phyloP scores from a whole-genome alignment of 805 yeast species.

The Lachancea meyersii region DNA sequence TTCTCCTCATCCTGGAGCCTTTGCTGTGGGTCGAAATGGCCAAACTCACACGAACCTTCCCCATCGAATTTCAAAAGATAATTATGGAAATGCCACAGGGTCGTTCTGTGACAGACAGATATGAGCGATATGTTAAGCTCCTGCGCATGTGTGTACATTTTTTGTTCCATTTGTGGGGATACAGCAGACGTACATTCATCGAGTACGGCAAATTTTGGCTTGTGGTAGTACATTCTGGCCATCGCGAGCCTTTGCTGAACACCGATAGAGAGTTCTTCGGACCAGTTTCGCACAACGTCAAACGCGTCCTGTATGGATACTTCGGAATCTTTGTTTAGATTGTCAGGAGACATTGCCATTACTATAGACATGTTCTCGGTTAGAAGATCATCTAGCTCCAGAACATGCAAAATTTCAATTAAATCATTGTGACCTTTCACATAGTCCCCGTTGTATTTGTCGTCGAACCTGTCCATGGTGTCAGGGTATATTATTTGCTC shows the following conservation, averaged over 20 bases:
- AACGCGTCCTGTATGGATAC: slow-evolving; percentile 45
- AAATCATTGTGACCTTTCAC: slow-evolving; percentile 41
- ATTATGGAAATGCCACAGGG: slow-evolving; percentile 88
- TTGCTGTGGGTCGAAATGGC: slow-evolving; percentile 61
- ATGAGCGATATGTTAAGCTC: slow-evolving; percentile 70
- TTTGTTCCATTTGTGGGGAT: slow-evolving; percentile 82
- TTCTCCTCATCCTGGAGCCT: slow-evolving; percentile 75
- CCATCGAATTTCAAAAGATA: slow-evolving; percentile 80
- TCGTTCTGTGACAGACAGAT: slow-evolving; percentile 89
- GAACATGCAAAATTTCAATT: slow-evolving; percentile 45
- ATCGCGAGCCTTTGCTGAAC: slow-evolving; percentile 90
- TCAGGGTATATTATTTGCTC: slow-evolving; percentile 91
- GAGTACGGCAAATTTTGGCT: slow-evolving; percentile 87
- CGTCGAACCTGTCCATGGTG: slow-evolving; percentile 50
- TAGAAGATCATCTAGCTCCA: slow-evolving; percentile 55
- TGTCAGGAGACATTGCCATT: slow-evolving; percentile 15
- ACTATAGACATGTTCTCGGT: slow-evolving; percentile 39
- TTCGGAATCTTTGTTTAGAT: slow-evolving; percentile 24
- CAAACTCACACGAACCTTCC: slow-evolving; percentile 61
- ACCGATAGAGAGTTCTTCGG: slow-evolving; percentile 81
- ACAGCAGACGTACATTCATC: slow-evolving; percentile 97
- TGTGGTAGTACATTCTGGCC: slow-evolving; percentile 86
- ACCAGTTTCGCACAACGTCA: slow-evolving; percentile 72
- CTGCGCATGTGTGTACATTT: slow-evolving; percentile 81
- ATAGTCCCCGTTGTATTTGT: slow-evolving; percentile 26